Percentiles rank a stretch among this genome's conserved stretches.
These are phyloP conservation scores for Penicillium sp. DNA, from an alignment of 2,329 filamentous ascomycete genomes.

Conservation along the genomic window DNA sequence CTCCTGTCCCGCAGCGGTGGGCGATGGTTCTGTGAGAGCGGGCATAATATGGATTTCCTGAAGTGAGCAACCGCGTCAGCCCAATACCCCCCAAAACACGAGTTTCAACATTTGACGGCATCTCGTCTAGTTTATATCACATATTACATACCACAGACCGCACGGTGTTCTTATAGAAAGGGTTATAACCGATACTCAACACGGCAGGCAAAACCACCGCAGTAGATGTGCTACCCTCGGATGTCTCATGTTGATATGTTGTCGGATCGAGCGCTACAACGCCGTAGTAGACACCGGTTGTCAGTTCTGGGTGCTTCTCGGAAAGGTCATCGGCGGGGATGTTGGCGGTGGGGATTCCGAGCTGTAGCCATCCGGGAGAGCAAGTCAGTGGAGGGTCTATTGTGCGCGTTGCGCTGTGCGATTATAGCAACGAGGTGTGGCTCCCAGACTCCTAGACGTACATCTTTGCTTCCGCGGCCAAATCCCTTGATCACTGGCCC, in stretches of 20 bases:
- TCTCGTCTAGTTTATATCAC: background rate
- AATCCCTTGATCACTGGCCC: slow-evolving; percentile 91
- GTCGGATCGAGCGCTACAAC: slow-evolving; percentile 69
- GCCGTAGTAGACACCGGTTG: slow-evolving; percentile 89
- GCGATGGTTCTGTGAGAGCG: slow-evolving; percentile 53
- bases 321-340: slow-evolving; percentile 67
- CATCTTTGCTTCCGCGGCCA: slow-evolving; percentile 88
- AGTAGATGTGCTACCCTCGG: slow-evolving; percentile 9
- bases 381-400: background rate
- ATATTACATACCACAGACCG: slow-evolving; percentile 61
- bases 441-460: slow-evolving; percentile 35
- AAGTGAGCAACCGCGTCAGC: background rate
- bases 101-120: background rate
- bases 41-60: slow-evolving; percentile 84
- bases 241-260: slow-evolving; percentile 26
- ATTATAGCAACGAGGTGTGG: background rate
- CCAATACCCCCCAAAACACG: background rate
- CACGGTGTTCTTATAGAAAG: slow-evolving; percentile 90
- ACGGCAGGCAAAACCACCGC: slow-evolving; percentile 73
- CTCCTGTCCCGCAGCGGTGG: slow-evolving; percentile 25
- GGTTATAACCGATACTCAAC: slow-evolving; percentile 94
- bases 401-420: background rate
- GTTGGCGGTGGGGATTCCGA: slow-evolving; percentile 96
- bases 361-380: slow-evolving; percentile 47
- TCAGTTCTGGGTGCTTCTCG: slow-evolving; percentile 52